Percentiles rank a stretch among this genome's conserved stretches.
phyloP scores from a whole-genome alignment of 2,329 filamentous ascomycete genomes.

The Verticillium klebahnii region DNA sequence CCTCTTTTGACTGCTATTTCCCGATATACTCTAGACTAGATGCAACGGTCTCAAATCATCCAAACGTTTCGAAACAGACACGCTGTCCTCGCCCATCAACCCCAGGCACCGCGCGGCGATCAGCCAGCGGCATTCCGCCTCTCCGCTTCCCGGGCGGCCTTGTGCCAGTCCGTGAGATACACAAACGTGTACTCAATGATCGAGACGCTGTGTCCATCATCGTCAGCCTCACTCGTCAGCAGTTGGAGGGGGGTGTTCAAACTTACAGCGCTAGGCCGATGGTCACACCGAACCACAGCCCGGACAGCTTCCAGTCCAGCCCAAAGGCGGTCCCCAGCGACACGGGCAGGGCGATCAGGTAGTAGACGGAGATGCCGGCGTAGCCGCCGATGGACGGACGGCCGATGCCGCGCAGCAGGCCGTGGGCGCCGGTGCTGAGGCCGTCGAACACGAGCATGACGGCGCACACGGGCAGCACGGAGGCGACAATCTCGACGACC shows the following conservation, averaged over 20 bases:
- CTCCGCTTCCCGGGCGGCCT: constrained; percentile 48
- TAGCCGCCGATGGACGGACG: constrained; percentile 88
- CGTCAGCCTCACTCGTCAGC: constrained; percentile 8
- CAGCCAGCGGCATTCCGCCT: constrained; percentile 42
- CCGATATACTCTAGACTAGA: not conserved
- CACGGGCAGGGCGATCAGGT: constrained; percentile 78
- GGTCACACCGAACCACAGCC: constrained; percentile 76
- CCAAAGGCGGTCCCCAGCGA: constrained; percentile 76
- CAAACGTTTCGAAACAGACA: not conserved
- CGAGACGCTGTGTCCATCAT: constrained; percentile 35
- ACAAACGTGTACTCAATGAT: constrained; percentile 51
- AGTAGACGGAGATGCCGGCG: constrained; percentile 82
- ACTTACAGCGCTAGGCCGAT: constrained; percentile 61
- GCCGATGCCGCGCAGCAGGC: constrained; percentile 80
- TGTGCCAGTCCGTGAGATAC: constrained; percentile 47
- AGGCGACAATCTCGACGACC: constrained; percentile 64
- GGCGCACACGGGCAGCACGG: constrained; percentile 73
- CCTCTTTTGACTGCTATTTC: not conserved
- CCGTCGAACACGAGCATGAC: constrained; percentile 89
- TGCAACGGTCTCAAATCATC: not conserved
- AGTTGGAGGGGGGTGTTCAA: constrained; percentile 18
- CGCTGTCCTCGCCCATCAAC: not conserved
- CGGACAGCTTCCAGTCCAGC: constrained; percentile 69
- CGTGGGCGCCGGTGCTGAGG: constrained; percentile 73
- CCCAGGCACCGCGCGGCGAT: constrained; percentile 5